These are phyloP conservation scores for Polyporus tsugae DNA, from an alignment of 1,284 basidiomycete species.

Conservation along the genomic window DNA sequence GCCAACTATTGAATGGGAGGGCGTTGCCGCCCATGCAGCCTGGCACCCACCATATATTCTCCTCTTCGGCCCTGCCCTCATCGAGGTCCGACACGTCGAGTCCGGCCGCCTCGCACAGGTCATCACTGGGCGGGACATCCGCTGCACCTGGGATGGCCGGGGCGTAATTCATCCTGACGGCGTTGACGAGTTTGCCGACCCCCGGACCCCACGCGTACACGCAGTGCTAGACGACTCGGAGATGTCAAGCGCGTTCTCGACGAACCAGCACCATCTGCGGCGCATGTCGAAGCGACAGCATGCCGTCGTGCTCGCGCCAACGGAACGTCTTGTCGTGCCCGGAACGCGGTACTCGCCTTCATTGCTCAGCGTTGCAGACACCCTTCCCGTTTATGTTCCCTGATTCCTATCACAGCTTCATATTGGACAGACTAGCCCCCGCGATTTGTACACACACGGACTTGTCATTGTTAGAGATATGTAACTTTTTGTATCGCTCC, in stretches of 20 bases:
- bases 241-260: conserved; percentile 28
- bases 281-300: conserved; percentile 65
- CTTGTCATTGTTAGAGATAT: neutral
- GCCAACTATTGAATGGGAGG: conserved; percentile 94
- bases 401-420: neutral
- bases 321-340: conserved; percentile 71
- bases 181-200: conserved; percentile 50
- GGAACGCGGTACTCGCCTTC: conserved; percentile 70
- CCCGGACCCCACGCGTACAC: conserved; percentile 77
- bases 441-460: neutral
- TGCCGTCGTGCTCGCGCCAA: conserved; percentile 83
- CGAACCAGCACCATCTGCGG: conserved; percentile 15
- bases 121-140: conserved; percentile 83
- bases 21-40: conserved; percentile 85
- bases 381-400: conserved; percentile 28
- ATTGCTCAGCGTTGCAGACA: conserved; percentile 30
- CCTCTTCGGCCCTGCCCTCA: conserved; percentile 89
- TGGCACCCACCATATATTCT: conserved; percentile 91
- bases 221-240: conserved; percentile 74
- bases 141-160: conserved; percentile 89
- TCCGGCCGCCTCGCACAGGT: conserved; percentile 91
- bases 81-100: conserved; percentile 90
- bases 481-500: neutral
- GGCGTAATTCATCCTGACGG: conserved; percentile 55
- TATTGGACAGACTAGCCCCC: neutral